Conservation (phyloP, 2,329 filamentous ascomycete genomes). For the Rutstroemia sp. region DNA sequence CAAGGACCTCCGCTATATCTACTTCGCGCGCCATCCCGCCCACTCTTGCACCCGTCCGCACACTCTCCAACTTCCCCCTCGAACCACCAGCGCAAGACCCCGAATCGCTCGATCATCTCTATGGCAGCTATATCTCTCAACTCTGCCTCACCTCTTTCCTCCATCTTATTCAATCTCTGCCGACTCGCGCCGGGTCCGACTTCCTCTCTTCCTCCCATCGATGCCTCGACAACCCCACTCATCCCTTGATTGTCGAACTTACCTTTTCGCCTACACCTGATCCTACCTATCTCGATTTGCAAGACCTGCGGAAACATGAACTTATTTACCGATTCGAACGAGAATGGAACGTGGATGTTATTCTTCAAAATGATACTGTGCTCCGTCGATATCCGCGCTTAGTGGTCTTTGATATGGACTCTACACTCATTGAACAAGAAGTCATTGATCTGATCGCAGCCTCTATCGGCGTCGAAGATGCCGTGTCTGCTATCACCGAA, state of each 20-base stretch:
- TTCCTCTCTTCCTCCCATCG: conserved; percentile 54
- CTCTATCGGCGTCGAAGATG: conserved; percentile 70
- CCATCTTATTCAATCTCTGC: conserved; percentile 57
- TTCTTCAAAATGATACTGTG: conserved; percentile 65
- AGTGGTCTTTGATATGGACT: conserved; percentile 98
- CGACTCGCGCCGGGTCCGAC: conserved; percentile 41
- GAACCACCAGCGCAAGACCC: conserved; percentile 47
- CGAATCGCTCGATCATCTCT: conserved; percentile 56
- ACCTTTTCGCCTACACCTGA: conserved; percentile 54
- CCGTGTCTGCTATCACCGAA: conserved; percentile 83
- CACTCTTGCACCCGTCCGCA: conserved; percentile 49
- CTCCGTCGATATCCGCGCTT: conserved; percentile 76
- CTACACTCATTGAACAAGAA: conserved; percentile 92
- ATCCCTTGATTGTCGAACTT: conserved; percentile 59
- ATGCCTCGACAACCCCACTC: conserved; percentile 52
- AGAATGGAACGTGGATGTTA: conserved; percentile 83
- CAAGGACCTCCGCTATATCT: conserved; percentile 2
- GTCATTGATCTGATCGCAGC: conserved; percentile 93
- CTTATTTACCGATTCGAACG: conserved; percentile 77
- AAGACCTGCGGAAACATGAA: conserved; percentile 71
- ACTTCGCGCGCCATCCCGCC: conserved; percentile 23
- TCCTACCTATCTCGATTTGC: conserved; percentile 55
- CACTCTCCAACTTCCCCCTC: conserved; percentile 51
- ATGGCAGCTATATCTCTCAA: conserved; percentile 58
- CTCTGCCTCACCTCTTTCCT: conserved; percentile 57